Base-by-base conservation (phyloP, 1,139 yeast species). In the Spencermartinsiella ligniputridi region DNA sequence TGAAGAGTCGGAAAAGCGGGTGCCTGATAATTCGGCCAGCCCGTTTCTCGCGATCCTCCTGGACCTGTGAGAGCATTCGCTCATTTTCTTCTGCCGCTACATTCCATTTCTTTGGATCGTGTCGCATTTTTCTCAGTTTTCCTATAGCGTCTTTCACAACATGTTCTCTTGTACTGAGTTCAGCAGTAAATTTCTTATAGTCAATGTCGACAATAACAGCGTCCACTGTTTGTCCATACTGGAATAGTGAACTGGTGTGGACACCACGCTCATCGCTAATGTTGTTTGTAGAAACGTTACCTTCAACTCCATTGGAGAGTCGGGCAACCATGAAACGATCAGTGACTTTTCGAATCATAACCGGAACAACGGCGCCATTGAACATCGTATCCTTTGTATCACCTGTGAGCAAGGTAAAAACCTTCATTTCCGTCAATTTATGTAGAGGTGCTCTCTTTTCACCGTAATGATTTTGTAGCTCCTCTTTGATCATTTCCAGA, bases 371-470 rank as follows among this genome's bases (percentile, higher is more conserved):
- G n/a, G 78, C 67, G 27, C 92, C 94, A 42, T 76, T 73, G 47
- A 76, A 74, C 64, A 89, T 79, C 0, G 88, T 70, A 42, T 79
- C 81, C 6, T 72, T 70, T 1, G 89, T 78, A 64, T 90, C 97
- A 46, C 96, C 96, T 0, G 98, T 89, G 52, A 92, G 75, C 78
- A 88, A 80, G 47, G 84, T 83, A 74, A 92, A 94, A 5, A 90
- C 79, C 60, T 89, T 96, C 39, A 73, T 71, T 29, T 76, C 79
- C 39, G 76, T 79, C 61, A 90, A 68, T n/a, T 72, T 57, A 53
- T 78, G 87, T 75, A 82, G 82, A 9, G 81, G 75, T 48, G 81
- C 72, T 63, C 98, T 78, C 55, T 85, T 73, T 67, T 92, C 98
- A 56, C 82, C 95, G 61, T 80, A 92, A 53, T 89, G 92, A 53